phyloP scores from a whole-genome alignment of 164 flowering plant genomes.

The Cinnamomum chago region DNA sequence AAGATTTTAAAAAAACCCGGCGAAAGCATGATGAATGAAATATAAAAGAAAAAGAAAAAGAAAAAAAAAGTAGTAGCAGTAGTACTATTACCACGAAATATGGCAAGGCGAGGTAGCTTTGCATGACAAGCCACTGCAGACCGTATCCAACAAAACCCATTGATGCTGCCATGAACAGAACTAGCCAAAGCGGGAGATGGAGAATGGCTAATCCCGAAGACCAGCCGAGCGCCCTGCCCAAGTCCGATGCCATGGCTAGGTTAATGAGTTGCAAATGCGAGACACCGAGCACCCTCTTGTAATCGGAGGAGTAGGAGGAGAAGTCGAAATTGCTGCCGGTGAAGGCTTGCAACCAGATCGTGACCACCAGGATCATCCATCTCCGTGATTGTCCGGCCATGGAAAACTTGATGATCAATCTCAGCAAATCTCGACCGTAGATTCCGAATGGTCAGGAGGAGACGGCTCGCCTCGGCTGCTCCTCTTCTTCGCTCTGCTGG shows the following conservation, averaged over 20 bases:
- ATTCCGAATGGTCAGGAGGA: too few species aligned
- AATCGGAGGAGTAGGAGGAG: conserved; percentile 72
- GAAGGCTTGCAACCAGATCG: conserved; percentile 92
- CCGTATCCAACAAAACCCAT: conserved; percentile 81
- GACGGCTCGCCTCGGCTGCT: not conserved
- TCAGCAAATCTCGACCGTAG: not conserved
- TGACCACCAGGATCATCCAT: conserved; percentile 88
- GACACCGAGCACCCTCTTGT: conserved; percentile 66
- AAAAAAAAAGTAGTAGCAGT: too few species aligned
- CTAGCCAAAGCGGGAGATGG: conserved; percentile 56
- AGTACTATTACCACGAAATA: conserved; percentile 57
- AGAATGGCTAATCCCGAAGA: conserved; percentile 76
- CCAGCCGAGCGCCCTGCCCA: conserved; percentile 90
- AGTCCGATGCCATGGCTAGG: conserved; percentile 82
- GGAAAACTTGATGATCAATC: not conserved
- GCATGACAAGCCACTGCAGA: conserved; percentile 76
- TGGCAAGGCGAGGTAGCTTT: conserved; percentile 50
- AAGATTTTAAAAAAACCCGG: too few species aligned
- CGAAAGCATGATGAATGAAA: not conserved
- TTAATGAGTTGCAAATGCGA: conserved; percentile 85
- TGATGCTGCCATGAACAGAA: conserved; percentile 64
- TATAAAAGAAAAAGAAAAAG: not conserved
- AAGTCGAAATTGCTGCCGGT: conserved; percentile 97
- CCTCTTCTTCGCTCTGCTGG: not conserved
- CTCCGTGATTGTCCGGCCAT: conserved; percentile 77